Evolutionary conservation across 2,329 filamentous ascomycete genomes (phyloP), one percentile per base, ranked within the genome.

Genomic region (Colletotrichum incanum): DNA sequence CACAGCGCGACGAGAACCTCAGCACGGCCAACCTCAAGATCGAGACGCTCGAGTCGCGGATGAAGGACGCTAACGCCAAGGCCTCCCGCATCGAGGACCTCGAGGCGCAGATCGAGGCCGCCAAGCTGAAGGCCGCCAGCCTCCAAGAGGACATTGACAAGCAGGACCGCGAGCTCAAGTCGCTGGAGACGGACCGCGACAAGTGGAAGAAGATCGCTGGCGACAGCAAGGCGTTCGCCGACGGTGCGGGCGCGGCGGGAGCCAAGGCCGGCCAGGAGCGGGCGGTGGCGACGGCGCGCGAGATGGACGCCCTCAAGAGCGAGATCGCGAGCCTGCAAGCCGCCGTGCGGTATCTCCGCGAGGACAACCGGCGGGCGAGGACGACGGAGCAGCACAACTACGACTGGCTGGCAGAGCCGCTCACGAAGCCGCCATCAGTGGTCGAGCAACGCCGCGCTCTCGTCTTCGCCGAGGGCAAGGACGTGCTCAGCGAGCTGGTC

Each of bases 11-110:
- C 75, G 93, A 95, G 79, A 92, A 92, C 45, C 90, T 97, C 64
- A 95, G 97, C 80, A 96, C 97, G 71, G 89, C 94, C 31, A 90
- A 92, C n/a, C 93, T 98, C 76, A 95, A 96, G 81, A 97, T 98
- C 76, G 96, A 98, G 82, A 94, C 96, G 50, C 90, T 98, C 47
- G 94, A 97, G 81, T 93, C 94, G 9, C 89, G 94, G 69, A 95
- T 96, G 92, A 91, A 92, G 70, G 95, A 97, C 78, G 93, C 94
- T 7, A 91, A 91, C 75, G 91, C 93, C 79, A 95, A 96, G 82
- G 90, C 93, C 18, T 90, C 91, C 62, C 88, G 88, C 64, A 93
- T 94, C 75, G 85, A 86, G 26, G 90, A 91, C 65, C 86, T 94
- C 16, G 92, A 94, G 80, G 83, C 82, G 43, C 84, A 87, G 76